Evolutionary conservation across 2,329 filamentous ascomycete species (phyloP).

Genomic region (Leptographium wingfieldii): DNA sequence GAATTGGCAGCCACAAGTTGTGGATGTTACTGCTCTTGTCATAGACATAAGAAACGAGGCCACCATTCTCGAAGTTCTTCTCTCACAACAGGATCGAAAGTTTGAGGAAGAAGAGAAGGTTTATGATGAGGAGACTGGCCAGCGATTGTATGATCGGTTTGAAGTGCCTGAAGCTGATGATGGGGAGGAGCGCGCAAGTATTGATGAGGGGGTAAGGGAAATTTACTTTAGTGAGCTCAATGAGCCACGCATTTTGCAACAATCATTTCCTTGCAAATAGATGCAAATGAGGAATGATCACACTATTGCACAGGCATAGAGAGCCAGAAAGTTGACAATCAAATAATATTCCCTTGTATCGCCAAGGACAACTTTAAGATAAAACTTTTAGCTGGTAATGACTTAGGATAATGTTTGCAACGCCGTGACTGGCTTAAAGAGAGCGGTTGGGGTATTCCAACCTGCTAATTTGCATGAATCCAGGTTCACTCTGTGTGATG

Average conservation of each 20-base stretch:
- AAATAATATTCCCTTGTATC: too few relatives aligned
- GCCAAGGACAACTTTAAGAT: too few relatives aligned
- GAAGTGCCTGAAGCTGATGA: conserved; percentile 53
- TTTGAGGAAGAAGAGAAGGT: conserved; percentile 41
- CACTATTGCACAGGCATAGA: not conserved
- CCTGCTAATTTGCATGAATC: not conserved
- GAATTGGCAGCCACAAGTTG: conserved; percentile 53
- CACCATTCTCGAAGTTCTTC: conserved; percentile 40
- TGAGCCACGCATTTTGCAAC: conserved; percentile 52
- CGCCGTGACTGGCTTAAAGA: not conserved
- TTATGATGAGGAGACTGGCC: conserved; percentile 55
- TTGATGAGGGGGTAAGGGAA: conserved; percentile 35
- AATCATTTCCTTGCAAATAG: conserved; percentile 8
- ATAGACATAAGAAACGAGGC: conserved; percentile 40
- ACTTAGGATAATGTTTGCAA: not conserved
- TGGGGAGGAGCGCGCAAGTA: conserved; percentile 36
- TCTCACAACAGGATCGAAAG: conserved; percentile 57
- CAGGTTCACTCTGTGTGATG: too few relatives aligned
- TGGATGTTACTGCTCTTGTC: conserved; percentile 53
- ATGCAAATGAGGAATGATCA: not conserved
- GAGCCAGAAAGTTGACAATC: not conserved
- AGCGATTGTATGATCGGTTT: conserved; percentile 65
- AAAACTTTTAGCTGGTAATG: not conserved
- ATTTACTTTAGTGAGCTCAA: conserved; percentile 50
- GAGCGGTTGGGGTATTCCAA: not conserved